phyloP scores from a whole-genome alignment of 768 basidiomycete genomes.

The Psilocybe subaeruginosa region DNA sequence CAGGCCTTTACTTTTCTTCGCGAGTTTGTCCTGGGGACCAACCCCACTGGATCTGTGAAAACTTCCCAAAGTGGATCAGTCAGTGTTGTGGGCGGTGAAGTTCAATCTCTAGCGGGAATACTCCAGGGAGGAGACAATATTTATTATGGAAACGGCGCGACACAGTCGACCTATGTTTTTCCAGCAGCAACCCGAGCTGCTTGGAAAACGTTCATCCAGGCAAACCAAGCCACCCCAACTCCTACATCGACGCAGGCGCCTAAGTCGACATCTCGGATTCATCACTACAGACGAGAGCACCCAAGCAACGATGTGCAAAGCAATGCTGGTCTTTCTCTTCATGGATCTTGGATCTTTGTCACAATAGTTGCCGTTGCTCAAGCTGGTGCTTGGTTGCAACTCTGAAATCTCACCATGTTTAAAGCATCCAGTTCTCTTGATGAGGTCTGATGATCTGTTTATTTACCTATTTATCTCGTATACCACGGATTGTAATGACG shows the following conservation, averaged over 20 bases:
- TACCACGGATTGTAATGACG: neutral
- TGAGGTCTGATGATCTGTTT: slow-evolving; percentile 2
- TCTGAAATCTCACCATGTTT: neutral
- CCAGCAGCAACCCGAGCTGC: slow-evolving; percentile 58
- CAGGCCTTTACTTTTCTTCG: slow-evolving; percentile 65
- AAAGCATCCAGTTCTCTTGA: neutral
- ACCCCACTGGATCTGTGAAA: slow-evolving; percentile 58
- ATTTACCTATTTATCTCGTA: neutral
- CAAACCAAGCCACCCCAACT: slow-evolving; percentile 9
- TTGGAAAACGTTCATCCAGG: slow-evolving; percentile 51
- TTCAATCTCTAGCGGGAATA: slow-evolving; percentile 43
- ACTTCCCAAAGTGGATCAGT: slow-evolving; percentile 27
- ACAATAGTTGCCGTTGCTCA: neutral
- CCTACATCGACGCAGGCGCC: neutral
- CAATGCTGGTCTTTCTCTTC: neutral
- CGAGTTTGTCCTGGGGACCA: slow-evolving; percentile 69
- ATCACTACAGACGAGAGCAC: neutral
- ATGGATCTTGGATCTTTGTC: neutral
- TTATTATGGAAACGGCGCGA: slow-evolving; percentile 53
- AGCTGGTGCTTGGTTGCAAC: neutral
- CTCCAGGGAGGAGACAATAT: slow-evolving; percentile 61
- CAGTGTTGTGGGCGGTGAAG: slow-evolving; percentile 51
- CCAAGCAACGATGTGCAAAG: neutral
- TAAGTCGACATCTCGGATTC: neutral
- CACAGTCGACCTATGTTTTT: slow-evolving; percentile 55